Conservation (phyloP, 257 asterid genomes). For the Przewalskia tangutica region DNA sequence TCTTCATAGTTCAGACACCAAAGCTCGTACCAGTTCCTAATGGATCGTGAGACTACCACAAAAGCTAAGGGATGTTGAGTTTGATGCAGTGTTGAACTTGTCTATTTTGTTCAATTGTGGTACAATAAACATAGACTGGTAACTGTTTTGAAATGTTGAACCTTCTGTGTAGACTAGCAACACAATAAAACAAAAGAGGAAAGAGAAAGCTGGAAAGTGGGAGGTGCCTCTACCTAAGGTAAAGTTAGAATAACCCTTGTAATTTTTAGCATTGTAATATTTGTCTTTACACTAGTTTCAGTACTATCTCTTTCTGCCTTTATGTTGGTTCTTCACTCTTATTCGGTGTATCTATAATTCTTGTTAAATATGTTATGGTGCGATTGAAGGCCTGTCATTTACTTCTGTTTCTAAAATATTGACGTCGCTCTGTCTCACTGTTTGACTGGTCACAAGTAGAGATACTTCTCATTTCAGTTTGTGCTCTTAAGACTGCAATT, state of each 20-base stretch:
- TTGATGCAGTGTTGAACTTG: not conserved
- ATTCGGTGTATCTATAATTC: not conserved
- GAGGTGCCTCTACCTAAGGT: conserved; percentile 99
- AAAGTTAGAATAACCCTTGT: not conserved
- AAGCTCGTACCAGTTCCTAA: not conserved
- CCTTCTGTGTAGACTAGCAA: too few species aligned
- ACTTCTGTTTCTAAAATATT: not conserved
- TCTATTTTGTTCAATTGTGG: not conserved
- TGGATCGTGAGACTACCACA: conserved; percentile 90
- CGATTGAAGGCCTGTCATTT: not conserved
- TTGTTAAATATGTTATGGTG: not conserved
- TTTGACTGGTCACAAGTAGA: not conserved
- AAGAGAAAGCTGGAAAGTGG: too few species aligned
- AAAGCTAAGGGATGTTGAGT: conserved; percentile 60
- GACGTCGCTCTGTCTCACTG: not conserved
- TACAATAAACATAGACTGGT: too few species aligned
- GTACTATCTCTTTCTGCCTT: not conserved
- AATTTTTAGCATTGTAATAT: not conserved
- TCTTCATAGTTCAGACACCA: not conserved
- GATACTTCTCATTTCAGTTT: not conserved
- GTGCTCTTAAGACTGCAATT: not conserved
- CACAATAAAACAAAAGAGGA: too few species aligned
- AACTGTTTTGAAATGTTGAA: too few species aligned
- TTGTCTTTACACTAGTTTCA: not conserved
- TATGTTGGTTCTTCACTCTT: not conserved